A percentile compares a stretch with the other conserved stretches of the same genome.
These are phyloP conservation scores for Lentinula sp. DNA, from an alignment of 768 basidiomycete genomes.

Conservation along the genomic window DNA sequence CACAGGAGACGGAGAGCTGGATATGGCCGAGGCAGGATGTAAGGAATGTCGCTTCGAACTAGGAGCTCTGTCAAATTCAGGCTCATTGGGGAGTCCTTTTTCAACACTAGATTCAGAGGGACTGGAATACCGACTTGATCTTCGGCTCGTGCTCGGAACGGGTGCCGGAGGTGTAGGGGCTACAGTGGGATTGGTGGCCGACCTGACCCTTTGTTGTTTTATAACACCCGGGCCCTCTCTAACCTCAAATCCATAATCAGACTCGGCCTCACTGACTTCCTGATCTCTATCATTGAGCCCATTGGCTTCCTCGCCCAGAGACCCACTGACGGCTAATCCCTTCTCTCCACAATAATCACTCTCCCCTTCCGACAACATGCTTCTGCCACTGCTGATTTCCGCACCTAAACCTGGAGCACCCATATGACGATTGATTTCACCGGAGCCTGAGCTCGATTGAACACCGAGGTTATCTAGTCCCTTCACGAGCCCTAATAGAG, in stretches of 20 bases:
- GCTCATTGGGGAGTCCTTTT: background rate
- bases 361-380: constrained; percentile 13
- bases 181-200: too few relatives aligned
- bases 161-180: background rate
- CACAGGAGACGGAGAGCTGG: background rate
- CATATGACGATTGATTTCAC: background rate
- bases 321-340: constrained; percentile 30
- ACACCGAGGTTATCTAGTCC: constrained; percentile 14
- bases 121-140: background rate
- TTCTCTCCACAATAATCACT: constrained; percentile 28
- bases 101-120: background rate
- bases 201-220: background rate
- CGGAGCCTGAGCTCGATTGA: background rate
- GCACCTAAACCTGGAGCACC: background rate
- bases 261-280: constrained; percentile 11
- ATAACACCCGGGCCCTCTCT: background rate
- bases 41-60: background rate
- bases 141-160: background rate
- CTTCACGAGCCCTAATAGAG: constrained; percentile 29
- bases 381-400: background rate
- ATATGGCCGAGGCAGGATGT: background rate
- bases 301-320: constrained; percentile 13
- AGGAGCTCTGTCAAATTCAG: background rate
- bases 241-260: constrained; percentile 23
- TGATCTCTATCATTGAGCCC: constrained; percentile 13